These are phyloP conservation scores for Epichloe typhina DNA, from an alignment of 2,329 filamentous ascomycete genomes.

Conservation along the genomic window DNA sequence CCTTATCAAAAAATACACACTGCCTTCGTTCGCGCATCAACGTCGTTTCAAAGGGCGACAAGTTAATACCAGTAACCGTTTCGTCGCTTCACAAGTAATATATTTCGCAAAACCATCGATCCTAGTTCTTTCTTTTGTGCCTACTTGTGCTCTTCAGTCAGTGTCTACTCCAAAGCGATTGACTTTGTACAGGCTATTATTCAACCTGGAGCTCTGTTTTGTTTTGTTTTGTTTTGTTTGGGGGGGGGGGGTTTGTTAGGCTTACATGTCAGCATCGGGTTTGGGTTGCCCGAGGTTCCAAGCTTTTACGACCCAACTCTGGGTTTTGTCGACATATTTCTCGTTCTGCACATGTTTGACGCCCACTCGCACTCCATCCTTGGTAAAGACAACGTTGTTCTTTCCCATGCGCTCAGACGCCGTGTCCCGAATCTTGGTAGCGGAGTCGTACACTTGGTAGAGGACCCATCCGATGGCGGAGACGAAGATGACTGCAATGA, in stretches of 20 bases:
- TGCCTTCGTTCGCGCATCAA: neutral
- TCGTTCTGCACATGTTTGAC: slow-evolving; percentile 57
- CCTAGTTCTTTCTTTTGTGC: slow-evolving; percentile 6
- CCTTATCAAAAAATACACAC: neutral
- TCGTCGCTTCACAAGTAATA: neutral
- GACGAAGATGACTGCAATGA: slow-evolving; percentile 48
- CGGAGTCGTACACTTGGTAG: slow-evolving; percentile 60
- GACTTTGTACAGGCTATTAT: neutral
- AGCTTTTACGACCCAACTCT: slow-evolving; percentile 53
- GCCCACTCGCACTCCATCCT: slow-evolving; percentile 59
- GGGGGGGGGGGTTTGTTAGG: neutral
- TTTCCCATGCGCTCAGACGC: slow-evolving; percentile 59
- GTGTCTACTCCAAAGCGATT: neutral
- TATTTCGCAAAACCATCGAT: neutral
- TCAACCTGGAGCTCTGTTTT: no score
- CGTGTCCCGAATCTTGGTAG: slow-evolving; percentile 49
- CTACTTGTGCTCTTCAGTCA: neutral
- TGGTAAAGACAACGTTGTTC: slow-evolving; percentile 63
- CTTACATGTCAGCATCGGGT: slow-evolving; percentile 12
- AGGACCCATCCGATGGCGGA: slow-evolving; percentile 47
- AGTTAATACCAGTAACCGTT: no score
- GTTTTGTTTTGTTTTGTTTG: no score
- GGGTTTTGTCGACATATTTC: slow-evolving; percentile 60
- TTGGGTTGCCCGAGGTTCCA: slow-evolving; percentile 41
- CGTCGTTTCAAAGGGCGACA: neutral